A percentile compares a stretch with the other conserved stretches of the same genome.
phyloP scores from a whole-genome alignment of 306 rosid genomes.

The Cucurbita ficifolia region DNA sequence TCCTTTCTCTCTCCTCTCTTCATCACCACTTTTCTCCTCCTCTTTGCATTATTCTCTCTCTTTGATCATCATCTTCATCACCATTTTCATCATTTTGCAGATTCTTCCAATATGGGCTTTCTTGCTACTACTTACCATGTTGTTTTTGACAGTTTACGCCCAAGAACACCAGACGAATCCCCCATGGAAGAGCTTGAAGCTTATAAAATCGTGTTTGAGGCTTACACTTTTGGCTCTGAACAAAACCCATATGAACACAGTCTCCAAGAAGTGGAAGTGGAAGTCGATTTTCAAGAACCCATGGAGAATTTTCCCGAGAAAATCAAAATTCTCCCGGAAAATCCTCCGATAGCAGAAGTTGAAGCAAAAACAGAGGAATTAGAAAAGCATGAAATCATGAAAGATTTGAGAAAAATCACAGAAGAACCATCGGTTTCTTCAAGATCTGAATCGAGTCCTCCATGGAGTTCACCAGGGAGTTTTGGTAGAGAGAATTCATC shows the following conservation, averaged over 20 bases:
- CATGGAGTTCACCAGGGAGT: conserved; percentile 4
- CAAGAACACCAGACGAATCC: conserved; percentile 8
- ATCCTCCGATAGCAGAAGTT: neutral
- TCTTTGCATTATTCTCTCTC: conserved; percentile 33
- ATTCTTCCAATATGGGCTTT: conserved; percentile 15
- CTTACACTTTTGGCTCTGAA: conserved; percentile 30
- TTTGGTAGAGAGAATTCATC: neutral
- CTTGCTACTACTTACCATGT: conserved; percentile 18
- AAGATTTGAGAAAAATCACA: neutral
- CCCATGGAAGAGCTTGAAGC: conserved; percentile 57
- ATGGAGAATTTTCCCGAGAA: neutral
- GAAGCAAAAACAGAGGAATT: neutral
- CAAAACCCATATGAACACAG: conserved; percentile 5
- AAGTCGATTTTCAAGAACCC: neutral
- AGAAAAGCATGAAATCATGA: neutral
- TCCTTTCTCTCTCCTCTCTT: conserved; percentile 87
- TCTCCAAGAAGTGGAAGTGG: conserved; percentile 28
- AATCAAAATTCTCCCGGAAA: neutral
- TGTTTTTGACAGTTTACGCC: neutral
- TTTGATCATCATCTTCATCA: neutral
- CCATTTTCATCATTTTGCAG: neutral
- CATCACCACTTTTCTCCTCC: conserved; percentile 66
- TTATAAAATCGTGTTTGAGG: conserved; percentile 65
- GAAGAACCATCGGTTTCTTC: neutral
- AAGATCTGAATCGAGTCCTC: neutral